These are phyloP conservation scores for Pestalotiopsis sp. DNA, from an alignment of 2,329 filamentous ascomycete genomes.

Conservation along the genomic window DNA sequence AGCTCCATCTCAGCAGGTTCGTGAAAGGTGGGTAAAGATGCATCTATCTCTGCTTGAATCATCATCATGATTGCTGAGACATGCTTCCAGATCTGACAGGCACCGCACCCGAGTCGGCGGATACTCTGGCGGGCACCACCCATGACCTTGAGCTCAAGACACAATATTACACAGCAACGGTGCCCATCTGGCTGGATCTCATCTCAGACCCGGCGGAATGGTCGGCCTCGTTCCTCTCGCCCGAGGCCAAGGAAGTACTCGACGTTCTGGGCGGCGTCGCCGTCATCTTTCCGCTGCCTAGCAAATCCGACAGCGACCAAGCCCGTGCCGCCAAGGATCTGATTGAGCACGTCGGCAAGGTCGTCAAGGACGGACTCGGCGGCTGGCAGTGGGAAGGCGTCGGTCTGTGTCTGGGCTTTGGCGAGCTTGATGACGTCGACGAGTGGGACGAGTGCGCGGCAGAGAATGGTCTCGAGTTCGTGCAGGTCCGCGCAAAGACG, in stretches of 20 bases:
- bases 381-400: conserved; percentile 69
- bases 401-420: conserved; percentile 60
- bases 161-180: conserved; percentile 60
- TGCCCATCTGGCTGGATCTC: conserved; percentile 71
- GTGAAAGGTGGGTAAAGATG: conserved; percentile 49
- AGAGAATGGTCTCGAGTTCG: conserved; percentile 63
- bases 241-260: conserved; percentile 66
- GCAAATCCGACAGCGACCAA: conserved; percentile 22
- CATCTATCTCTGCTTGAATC: background rate
- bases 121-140: conserved; percentile 60
- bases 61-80: background rate
- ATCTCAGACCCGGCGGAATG: conserved; percentile 54
- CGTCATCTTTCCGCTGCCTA: conserved; percentile 51
- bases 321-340: conserved; percentile 39
- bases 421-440: conserved; percentile 46
- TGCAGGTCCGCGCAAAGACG: conserved; percentile 49
- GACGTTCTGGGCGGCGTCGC: conserved; percentile 63
- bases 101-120: conserved; percentile 39
- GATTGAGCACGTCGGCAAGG: conserved; percentile 54
- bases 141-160: conserved; percentile 59
- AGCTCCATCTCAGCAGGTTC: conserved; percentile 48
- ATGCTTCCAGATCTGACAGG: conserved; percentile 53
- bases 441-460: conserved; percentile 65
- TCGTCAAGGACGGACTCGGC: conserved; percentile 59
- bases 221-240: conserved; percentile 59